Evolutionary conservation across 768 basidiomycete species (phyloP).

Genomic region (Chalciporus sphaerocephalus): DNA sequence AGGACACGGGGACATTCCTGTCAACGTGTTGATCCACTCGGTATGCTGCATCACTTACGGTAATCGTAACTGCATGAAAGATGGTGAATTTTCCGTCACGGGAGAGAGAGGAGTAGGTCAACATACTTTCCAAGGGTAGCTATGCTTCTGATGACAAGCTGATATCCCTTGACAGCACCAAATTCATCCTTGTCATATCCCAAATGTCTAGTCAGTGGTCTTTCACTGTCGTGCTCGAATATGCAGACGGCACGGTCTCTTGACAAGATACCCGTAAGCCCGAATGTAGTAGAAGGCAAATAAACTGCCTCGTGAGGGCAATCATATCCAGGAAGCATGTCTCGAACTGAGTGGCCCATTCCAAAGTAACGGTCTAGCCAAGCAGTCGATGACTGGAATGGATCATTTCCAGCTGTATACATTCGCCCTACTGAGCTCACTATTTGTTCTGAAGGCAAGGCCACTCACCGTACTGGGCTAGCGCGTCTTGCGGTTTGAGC

Average conservation of each 20-base stretch:
- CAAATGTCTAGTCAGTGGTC: conserved; percentile 54
- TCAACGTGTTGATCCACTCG: not conserved
- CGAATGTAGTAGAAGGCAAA: conserved; percentile 54
- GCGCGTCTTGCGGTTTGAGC: conserved; percentile 59
- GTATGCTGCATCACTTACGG: conserved; percentile 32
- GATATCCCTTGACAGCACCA: conserved; percentile 58
- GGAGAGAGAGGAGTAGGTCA: not conserved
- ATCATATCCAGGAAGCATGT: conserved; percentile 64
- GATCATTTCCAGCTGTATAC: conserved; percentile 51
- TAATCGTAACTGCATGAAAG: conserved; percentile 49
- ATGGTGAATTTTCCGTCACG: not conserved
- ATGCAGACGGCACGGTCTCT: conserved; percentile 57
- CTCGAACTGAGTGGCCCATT: conserved; percentile 54
- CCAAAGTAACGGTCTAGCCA: conserved; percentile 65
- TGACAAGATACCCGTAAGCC: conserved; percentile 39
- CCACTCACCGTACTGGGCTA: conserved; percentile 51
- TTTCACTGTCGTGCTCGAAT: conserved; percentile 58
- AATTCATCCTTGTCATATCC: conserved; percentile 53
- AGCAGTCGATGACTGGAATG: conserved; percentile 55
- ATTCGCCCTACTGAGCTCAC: not conserved
- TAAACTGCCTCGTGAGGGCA: conserved; percentile 59
- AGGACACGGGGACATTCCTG: not conserved
- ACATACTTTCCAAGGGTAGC: conserved; percentile 63
- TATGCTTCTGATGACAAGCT: conserved; percentile 52
- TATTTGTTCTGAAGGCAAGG: not conserved